Evolutionary conservation across 192 early-diverging fungal genomes (phyloP).

Genomic region (Kappamyces sp.): DNA sequence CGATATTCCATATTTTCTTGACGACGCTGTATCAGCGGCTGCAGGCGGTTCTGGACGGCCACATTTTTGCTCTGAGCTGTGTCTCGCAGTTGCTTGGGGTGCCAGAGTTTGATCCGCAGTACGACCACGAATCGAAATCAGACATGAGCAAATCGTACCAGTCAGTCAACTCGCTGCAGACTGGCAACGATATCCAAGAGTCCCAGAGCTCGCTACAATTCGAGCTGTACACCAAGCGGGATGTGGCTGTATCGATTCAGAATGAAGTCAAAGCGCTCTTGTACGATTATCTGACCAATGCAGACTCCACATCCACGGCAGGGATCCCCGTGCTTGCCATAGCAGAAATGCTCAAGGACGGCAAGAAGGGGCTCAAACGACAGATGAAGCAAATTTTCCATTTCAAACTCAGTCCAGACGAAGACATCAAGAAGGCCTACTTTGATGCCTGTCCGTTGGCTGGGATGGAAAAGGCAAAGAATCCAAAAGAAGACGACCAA

Average conservation of each 20-base stretch:
- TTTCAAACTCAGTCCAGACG: neutral
- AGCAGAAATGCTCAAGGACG: conserved; percentile 41
- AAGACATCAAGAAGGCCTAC: neutral
- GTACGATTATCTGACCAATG: conserved; percentile 45
- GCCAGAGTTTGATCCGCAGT: conserved; percentile 2
- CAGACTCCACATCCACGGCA: conserved; percentile 18
- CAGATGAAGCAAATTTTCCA: conserved; percentile 5
- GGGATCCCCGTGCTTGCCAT: conserved; percentile 29
- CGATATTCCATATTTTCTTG: conserved; percentile 2
- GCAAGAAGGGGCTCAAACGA: conserved; percentile 4
- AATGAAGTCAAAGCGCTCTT: conserved; percentile 51
- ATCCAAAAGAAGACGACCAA: neutral
- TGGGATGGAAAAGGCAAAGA: neutral
- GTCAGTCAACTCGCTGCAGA: too few species aligned
- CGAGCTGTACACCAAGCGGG: conserved; percentile 38
- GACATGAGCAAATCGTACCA: too few species aligned
- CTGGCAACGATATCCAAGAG: too few species aligned
- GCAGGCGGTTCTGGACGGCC: conserved; percentile 19
- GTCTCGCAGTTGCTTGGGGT: neutral
- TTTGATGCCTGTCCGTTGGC: neutral
- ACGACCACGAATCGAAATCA: neutral
- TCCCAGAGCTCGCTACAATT: neutral
- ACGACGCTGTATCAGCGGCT: conserved; percentile 4
- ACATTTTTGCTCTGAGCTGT: conserved; percentile 25
- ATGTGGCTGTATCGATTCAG: conserved; percentile 47